Percentiles rank a stretch among this genome's conserved stretches.
phyloP scores from a whole-genome alignment of 768 basidiomycete genomes.

The Tylopilus balloui region DNA sequence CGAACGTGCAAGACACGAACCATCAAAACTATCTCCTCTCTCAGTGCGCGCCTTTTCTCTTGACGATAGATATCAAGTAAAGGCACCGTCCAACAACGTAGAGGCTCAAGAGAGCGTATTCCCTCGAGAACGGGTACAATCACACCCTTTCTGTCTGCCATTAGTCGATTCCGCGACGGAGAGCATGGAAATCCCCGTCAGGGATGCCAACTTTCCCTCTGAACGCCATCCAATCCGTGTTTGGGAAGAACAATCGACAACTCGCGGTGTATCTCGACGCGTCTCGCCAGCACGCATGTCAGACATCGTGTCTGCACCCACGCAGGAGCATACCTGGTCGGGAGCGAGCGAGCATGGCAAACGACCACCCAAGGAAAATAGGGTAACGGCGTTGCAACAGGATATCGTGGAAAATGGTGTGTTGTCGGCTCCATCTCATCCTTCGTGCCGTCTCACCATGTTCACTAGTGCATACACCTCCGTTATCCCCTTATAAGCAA shows the following conservation, averaged over 20 bases:
- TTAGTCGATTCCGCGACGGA: neutral
- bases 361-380: neutral
- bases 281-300: constrained; percentile 9
- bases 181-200: neutral
- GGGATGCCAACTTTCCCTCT: neutral
- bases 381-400: neutral
- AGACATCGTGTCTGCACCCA: neutral
- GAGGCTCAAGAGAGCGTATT: constrained; percentile 5
- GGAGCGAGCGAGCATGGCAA: neutral
- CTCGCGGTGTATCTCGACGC: constrained; percentile 11
- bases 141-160: constrained; percentile 5
- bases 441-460: constrained; percentile 4
- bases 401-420: constrained; percentile 9
- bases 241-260: constrained; percentile 21
- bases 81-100: neutral
- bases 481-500: neutral
- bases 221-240: constrained; percentile 26
- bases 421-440: neutral
- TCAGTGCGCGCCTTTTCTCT: neutral
- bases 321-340: neutral
- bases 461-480: constrained; percentile 3
- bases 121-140: constrained; percentile 4
- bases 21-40: constrained; percentile 11
- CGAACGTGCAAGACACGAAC: constrained; percentile 13
- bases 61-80: constrained; percentile 4